Evolutionary conservation across 1,284 basidiomycete genomes (phyloP).

Genomic region (Golubevia sp.): DNA sequence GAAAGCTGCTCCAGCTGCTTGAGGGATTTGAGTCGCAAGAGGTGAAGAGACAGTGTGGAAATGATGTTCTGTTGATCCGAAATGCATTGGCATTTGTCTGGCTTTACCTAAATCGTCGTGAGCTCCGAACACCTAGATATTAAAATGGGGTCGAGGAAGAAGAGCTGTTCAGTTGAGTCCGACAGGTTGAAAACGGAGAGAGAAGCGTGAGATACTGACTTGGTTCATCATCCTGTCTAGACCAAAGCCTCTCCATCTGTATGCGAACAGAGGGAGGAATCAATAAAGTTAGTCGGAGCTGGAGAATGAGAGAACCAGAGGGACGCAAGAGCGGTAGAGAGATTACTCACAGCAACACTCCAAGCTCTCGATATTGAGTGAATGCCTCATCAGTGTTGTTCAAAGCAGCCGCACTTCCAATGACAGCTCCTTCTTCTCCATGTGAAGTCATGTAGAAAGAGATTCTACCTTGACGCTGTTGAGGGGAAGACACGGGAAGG

Average conservation of each 20-base stretch:
- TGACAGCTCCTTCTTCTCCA: slow-evolving; percentile 48
- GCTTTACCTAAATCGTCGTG: slow-evolving; percentile 36
- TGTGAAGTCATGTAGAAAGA: slow-evolving; percentile 52
- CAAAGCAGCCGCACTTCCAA: slow-evolving; percentile 40
- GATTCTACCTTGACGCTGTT: slow-evolving; percentile 44
- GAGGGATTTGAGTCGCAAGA: slow-evolving; percentile 92
- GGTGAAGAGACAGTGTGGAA: slow-evolving; percentile 94
- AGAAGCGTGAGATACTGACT: slow-evolving; percentile 4
- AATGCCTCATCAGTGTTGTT: slow-evolving; percentile 39
- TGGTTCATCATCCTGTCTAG: slow-evolving; percentile 47
- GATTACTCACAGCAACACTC: slow-evolving; percentile 26
- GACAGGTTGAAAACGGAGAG: neutral
- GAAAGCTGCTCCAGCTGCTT: slow-evolving; percentile 90
- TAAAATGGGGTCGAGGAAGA: neutral
- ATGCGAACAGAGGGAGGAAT: too few species aligned
- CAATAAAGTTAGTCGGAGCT: too few species aligned
- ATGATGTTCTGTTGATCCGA: slow-evolving; percentile 79
- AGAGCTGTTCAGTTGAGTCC: too few species aligned
- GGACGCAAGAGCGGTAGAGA: too few species aligned
- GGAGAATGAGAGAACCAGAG: too few species aligned
- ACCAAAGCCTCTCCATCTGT: slow-evolving; percentile 24
- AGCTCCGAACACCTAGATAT: slow-evolving; percentile 32
- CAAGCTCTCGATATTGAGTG: slow-evolving; percentile 46
- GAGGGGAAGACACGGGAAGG: too few species aligned
- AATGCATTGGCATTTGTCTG: slow-evolving; percentile 68